Conservation (phyloP, 176 grass and related monocot genomes). For the Pontederia paniculata region DNA sequence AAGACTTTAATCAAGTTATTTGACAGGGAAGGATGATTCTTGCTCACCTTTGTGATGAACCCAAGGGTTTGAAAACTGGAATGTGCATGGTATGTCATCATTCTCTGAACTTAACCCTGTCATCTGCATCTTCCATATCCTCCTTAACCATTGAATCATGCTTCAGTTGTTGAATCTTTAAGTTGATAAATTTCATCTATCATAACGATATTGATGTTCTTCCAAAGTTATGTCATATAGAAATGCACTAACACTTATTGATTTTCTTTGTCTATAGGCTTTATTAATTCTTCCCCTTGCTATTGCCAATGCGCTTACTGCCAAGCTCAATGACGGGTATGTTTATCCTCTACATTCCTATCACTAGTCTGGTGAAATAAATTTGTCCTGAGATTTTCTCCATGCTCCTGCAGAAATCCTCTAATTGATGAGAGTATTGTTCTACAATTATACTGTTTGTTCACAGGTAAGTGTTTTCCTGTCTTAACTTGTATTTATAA, state of each 20-base stretch:
- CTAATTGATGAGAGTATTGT: no score
- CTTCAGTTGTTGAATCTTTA: neutral
- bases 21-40: slow-evolving; percentile 96
- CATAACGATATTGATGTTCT: no score
- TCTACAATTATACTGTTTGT: no score
- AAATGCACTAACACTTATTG: slow-evolving; percentile 4
- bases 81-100: slow-evolving; percentile 70
- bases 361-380: no score
- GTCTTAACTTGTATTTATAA: no score
- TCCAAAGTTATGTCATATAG: no score
- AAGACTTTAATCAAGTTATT: neutral
- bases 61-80: slow-evolving; percentile 92
- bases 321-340: slow-evolving; percentile 80
- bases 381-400: no score
- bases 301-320: slow-evolving; percentile 85
- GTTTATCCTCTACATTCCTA: slow-evolving; percentile 7
- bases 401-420: no score
- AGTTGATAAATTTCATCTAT: no score
- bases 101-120: neutral
- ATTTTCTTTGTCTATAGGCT: slow-evolving; percentile 35
- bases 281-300: slow-evolving; percentile 73
- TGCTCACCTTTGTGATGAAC: slow-evolving; percentile 85
- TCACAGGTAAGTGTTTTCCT: no score
- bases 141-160: slow-evolving; percentile 1
- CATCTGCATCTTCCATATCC: slow-evolving; percentile 17